A percentile compares a stretch with the other conserved stretches of the same genome.
Conservation (phyloP, 305 asterid genomes). For the Plantago coronopus region DNA sequence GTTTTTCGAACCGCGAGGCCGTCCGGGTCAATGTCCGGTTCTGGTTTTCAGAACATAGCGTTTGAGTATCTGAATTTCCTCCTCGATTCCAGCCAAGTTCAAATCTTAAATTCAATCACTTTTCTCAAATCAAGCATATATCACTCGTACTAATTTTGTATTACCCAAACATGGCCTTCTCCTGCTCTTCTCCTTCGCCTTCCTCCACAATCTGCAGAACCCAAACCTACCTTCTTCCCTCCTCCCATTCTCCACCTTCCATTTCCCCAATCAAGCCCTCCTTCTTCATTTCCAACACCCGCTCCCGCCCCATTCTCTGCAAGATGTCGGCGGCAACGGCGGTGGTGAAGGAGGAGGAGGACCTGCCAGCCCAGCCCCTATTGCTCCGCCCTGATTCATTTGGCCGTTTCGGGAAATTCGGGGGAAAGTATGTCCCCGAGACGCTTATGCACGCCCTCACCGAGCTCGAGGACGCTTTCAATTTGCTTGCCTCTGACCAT, state of each 20-base stretch:
- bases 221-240: constrained; percentile 30
- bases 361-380: constrained; percentile 22
- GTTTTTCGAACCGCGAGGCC: no score
- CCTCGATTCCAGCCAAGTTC: no score
- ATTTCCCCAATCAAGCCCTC: constrained; percentile 22
- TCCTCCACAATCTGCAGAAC: constrained; percentile 31
- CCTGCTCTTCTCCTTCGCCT: constrained; percentile 30
- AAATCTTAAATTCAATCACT: no score
- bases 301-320: constrained; percentile 26
- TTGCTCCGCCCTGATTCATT: constrained; percentile 69
- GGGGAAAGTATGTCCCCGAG: constrained; percentile 90
- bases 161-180: constrained; percentile 44
- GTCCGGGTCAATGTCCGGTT: no score
- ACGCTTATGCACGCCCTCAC: constrained; percentile 81
- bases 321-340: constrained; percentile 35
- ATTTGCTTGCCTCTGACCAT: constrained; percentile 48
- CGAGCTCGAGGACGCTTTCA: constrained; percentile 86
- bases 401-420: constrained; percentile 81
- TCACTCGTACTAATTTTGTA: no score
- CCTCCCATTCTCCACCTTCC: constrained; percentile 17
- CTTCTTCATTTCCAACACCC: constrained; percentile 21
- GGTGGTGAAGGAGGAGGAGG: constrained; percentile 34
- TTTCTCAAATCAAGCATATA: no score
- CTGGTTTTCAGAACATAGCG: no score
- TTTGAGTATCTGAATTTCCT: no score